A percentile compares a stretch with the other conserved stretches of the same genome.
phyloP scores from a whole-genome alignment of 176 grass and related monocot species.

The Eragrostis nindensis region DNA sequence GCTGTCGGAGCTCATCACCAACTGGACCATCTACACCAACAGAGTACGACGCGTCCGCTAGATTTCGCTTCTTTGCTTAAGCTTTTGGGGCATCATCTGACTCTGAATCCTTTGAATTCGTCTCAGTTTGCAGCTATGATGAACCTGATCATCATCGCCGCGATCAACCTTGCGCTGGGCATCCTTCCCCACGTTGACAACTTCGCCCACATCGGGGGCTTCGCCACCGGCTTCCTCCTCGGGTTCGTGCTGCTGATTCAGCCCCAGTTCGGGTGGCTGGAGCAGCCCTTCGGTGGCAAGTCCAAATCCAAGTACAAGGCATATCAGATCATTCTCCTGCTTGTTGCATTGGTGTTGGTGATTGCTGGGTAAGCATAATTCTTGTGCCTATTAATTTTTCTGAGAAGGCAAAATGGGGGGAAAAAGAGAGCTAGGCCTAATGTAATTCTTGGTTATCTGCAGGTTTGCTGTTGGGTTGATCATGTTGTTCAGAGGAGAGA shows the following conservation, averaged over 20 bases:
- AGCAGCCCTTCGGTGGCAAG: slow-evolving; percentile 38
- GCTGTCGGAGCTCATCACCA: slow-evolving; percentile 86
- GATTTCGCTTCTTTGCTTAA: neutral
- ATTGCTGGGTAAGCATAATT: slow-evolving; percentile 58
- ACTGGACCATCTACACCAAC: slow-evolving; percentile 83
- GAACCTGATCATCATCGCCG: slow-evolving; percentile 75
- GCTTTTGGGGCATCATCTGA: neutral
- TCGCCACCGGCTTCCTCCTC: slow-evolving; percentile 69
- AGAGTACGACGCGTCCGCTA: slow-evolving; percentile 41
- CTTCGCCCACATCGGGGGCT: slow-evolving; percentile 88
- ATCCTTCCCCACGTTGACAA: slow-evolving; percentile 85
- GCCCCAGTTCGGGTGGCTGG: slow-evolving; percentile 72
- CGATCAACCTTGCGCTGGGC: slow-evolving; percentile 74
- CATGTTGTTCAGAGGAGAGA: slow-evolving; percentile 62
- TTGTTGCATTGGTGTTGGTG: slow-evolving; percentile 46
- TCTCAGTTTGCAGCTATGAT: slow-evolving; percentile 57
- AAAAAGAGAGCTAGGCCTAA: neutral
- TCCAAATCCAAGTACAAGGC: slow-evolving; percentile 58
- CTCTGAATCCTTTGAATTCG: neutral
- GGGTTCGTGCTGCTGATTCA: slow-evolving; percentile 74
- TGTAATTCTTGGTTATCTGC: neutral
- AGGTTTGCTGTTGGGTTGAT: slow-evolving; percentile 63
- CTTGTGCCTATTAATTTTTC: neutral
- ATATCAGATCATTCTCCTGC: slow-evolving; percentile 64
- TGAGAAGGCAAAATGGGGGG: neutral